phyloP scores from a whole-genome alignment of 192 early-diverging fungal species.

The Cetraspora pellucida region DNA sequence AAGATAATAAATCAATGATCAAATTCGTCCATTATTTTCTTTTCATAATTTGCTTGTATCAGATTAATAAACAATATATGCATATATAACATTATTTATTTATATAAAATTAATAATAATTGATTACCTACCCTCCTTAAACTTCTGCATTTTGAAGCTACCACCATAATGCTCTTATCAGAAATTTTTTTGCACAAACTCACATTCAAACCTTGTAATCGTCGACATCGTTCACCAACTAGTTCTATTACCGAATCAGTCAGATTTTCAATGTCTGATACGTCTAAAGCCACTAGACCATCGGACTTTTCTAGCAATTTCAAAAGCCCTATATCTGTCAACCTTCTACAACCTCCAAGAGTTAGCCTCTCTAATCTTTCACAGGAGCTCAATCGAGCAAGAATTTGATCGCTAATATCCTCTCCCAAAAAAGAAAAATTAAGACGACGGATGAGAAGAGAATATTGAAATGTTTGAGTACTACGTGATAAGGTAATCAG shows the following conservation, averaged over 20 bases:
- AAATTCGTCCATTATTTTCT: not conserved
- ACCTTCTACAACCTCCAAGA: slow-evolving; percentile 48
- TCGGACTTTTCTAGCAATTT: slow-evolving; percentile 44
- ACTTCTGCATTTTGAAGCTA: slow-evolving; percentile 49
- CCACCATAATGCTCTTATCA: slow-evolving; percentile 45
- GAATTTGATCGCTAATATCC: slow-evolving; percentile 43
- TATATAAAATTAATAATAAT: not conserved
- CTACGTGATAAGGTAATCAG: slow-evolving; percentile 36
- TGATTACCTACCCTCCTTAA: slow-evolving; percentile 54
- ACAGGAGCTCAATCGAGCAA: slow-evolving; percentile 44
- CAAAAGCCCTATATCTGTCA: slow-evolving; percentile 51
- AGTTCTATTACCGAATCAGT: slow-evolving; percentile 46
- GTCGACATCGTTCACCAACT: slow-evolving; percentile 51
- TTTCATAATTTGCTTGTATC: too few relatives aligned
- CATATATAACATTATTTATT: not conserved
- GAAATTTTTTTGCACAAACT: slow-evolving; percentile 52
- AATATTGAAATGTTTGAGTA: slow-evolving; percentile 48
- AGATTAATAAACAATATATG: not conserved
- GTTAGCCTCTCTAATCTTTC: slow-evolving; percentile 56
- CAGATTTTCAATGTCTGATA: slow-evolving; percentile 52
- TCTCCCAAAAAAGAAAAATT: slow-evolving; percentile 56
- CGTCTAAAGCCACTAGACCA: slow-evolving; percentile 52
- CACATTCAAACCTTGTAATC: slow-evolving; percentile 59
- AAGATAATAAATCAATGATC: not conserved
- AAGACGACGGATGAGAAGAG: slow-evolving; percentile 55